Evolutionary conservation across 371 early-diverging fungal species (phyloP).

Genomic region (Haplosporangium sp.): DNA sequence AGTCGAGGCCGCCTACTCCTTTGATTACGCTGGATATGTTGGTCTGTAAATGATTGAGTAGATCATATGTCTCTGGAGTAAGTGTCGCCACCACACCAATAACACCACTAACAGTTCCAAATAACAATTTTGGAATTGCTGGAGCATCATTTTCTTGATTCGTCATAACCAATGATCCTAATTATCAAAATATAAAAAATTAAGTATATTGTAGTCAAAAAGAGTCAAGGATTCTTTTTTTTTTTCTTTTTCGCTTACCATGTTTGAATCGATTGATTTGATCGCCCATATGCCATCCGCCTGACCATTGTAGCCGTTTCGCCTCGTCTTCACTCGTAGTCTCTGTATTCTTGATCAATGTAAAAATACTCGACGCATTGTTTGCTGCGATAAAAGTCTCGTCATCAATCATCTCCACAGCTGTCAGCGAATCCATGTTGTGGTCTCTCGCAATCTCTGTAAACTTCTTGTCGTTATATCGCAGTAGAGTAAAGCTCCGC

Average conservation of each 20-base stretch:
- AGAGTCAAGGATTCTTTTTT: no score
- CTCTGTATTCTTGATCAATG: slow-evolving; percentile 63
- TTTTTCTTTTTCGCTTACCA: slow-evolving; percentile 59
- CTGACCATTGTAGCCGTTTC: slow-evolving; percentile 67
- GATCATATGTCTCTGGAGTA: slow-evolving; percentile 63
- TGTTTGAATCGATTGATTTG: slow-evolving; percentile 79
- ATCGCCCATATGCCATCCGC: slow-evolving; percentile 86
- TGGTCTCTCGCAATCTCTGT: slow-evolving; percentile 74
- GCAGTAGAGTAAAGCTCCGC: slow-evolving; percentile 78
- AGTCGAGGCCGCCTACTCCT: slow-evolving; percentile 71
- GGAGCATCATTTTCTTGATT: slow-evolving; percentile 69
- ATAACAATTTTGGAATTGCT: slow-evolving; percentile 68
- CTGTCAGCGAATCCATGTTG: slow-evolving; percentile 76
- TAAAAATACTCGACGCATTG: slow-evolving; percentile 69
- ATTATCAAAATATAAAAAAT: slow-evolving; percentile 10
- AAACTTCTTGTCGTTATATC: slow-evolving; percentile 61
- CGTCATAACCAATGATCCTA: slow-evolving; percentile 81
- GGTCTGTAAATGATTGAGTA: slow-evolving; percentile 73
- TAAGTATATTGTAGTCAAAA: no score
- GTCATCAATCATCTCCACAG: slow-evolving; percentile 71
- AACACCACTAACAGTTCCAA: slow-evolving; percentile 82
- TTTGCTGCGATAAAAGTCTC: slow-evolving; percentile 76
- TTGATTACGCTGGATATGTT: slow-evolving; percentile 67
- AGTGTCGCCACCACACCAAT: slow-evolving; percentile 83
- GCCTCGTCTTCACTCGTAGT: slow-evolving; percentile 59